A percentile compares a stretch with the other conserved stretches of the same genome.
These are phyloP conservation scores for Suhomyces pyralidae DNA, from an alignment of 805 yeast genomes.

Conservation along the genomic window DNA sequence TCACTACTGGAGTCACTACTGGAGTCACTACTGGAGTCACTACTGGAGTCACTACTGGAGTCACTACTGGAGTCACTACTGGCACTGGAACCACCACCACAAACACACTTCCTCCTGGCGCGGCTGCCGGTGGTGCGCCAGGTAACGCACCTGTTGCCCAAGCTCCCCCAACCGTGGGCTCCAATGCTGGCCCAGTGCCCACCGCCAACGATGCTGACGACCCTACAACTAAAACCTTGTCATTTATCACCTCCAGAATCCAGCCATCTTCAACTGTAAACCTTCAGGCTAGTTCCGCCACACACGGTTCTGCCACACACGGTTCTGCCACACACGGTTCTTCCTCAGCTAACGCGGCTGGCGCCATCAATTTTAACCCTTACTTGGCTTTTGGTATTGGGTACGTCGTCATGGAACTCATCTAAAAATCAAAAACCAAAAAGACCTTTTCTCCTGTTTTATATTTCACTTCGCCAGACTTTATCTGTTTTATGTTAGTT, in stretches of 20 bases:
- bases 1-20: slow-evolving; percentile 5
- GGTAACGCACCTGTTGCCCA: slow-evolving; percentile 2
- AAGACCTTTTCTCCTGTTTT: neutral
- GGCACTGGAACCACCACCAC: slow-evolving; percentile 13
- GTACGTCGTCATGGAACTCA: neutral
- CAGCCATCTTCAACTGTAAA: slow-evolving; percentile 17
- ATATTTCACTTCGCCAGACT: neutral
- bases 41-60: slow-evolving; percentile 9
- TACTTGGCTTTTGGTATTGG: slow-evolving; percentile 3
- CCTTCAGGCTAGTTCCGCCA: neutral
- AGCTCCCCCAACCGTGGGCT: slow-evolving; percentile 7
- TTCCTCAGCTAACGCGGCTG: neutral
- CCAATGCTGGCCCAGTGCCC: slow-evolving; percentile 14
- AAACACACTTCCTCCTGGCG: slow-evolving; percentile 9
- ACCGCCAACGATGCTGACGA: slow-evolving; percentile 16
- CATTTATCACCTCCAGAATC: slow-evolving; percentile 33
- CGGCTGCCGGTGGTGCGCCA: slow-evolving; percentile 8
- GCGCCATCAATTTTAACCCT: neutral
- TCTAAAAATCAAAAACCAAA: neutral
- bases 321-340: neutral
- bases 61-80: slow-evolving; percentile 12
- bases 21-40: slow-evolving; percentile 15
- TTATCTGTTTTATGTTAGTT: neutral
- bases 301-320: neutral
- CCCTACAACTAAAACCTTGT: slow-evolving; percentile 20